Evolutionary conservation across 2,329 filamentous ascomycete species (phyloP).

Genomic region (Fusarium odoratissimum): DNA sequence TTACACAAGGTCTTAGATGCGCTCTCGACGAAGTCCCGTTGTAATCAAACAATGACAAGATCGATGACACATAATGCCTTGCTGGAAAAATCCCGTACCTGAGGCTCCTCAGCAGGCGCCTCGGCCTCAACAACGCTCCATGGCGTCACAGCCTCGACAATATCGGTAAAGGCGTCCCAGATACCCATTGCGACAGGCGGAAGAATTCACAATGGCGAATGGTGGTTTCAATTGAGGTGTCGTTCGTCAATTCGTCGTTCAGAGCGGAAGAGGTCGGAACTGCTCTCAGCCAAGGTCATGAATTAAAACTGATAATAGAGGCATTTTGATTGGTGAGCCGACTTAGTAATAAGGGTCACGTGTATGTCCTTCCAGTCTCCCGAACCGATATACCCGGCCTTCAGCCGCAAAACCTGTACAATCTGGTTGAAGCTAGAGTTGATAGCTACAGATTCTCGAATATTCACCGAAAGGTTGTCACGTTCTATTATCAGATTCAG

Average conservation of each 20-base stretch:
- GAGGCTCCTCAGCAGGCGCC: conserved; percentile 74
- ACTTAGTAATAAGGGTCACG: too few relatives aligned
- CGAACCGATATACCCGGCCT: conserved; percentile 5
- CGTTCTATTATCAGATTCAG: neutral
- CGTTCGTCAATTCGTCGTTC: conserved; percentile 48
- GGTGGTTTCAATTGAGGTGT: conserved; percentile 52
- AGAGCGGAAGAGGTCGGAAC: too few relatives aligned
- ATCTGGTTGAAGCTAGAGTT: neutral
- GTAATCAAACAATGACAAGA: conserved; percentile 28
- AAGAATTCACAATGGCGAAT: conserved; percentile 55
- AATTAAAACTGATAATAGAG: too few relatives aligned
- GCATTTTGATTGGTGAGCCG: too few relatives aligned
- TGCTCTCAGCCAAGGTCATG: too few relatives aligned
- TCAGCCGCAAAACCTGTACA: conserved; percentile 12
- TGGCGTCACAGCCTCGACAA: conserved; percentile 73
- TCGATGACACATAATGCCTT: conserved; percentile 34
- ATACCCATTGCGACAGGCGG: conserved; percentile 69
- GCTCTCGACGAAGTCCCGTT: conserved; percentile 1
- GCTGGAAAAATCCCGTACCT: conserved; percentile 55
- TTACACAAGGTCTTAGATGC: neutral
- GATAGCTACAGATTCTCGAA: neutral
- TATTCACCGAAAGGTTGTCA: neutral
- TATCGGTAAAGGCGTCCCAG: conserved; percentile 73
- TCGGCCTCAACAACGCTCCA: conserved; percentile 74
- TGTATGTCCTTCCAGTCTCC: conserved; percentile 21